A percentile compares a stretch with the other conserved stretches of the same genome.
These are phyloP conservation scores for Irpex sp. DNA, from an alignment of 1,284 basidiomycete genomes.

Conservation along the genomic window DNA sequence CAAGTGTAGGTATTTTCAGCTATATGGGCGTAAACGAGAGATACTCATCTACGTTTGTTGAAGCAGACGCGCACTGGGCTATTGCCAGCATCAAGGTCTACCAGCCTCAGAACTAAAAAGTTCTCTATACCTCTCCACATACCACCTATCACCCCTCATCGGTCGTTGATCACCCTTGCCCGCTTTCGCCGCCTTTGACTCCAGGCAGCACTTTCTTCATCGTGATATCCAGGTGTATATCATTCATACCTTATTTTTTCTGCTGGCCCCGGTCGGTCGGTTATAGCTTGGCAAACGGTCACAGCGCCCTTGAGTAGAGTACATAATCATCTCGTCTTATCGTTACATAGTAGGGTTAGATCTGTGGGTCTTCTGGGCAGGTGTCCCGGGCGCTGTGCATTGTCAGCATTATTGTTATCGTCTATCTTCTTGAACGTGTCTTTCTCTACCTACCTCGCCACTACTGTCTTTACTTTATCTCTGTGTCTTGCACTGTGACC, in stretches of 20 bases:
- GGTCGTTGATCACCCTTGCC: not conserved
- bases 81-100: constrained; percentile 14
- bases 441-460: not conserved
- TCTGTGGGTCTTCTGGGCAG: not conserved
- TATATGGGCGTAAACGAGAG: not conserved
- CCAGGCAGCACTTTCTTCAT: not conserved
- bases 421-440: not conserved
- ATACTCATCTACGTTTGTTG: not conserved
- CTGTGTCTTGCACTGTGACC: not conserved
- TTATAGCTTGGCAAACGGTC: not conserved
- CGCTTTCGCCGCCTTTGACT: not conserved
- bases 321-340: no score
- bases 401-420: not conserved
- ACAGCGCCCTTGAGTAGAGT: not conserved
- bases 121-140: not conserved
- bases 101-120: constrained; percentile 5
- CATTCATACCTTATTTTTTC: not conserved
- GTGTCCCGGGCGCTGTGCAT: not conserved
- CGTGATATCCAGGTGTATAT: not conserved
- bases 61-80: constrained; percentile 15
- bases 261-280: not conserved
- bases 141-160: not conserved
- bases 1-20: constrained; percentile 34
- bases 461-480: not conserved
- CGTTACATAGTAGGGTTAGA: no score